Conservation (phyloP, 192 early-diverging fungal genomes). For the Dispira simplex region DNA sequence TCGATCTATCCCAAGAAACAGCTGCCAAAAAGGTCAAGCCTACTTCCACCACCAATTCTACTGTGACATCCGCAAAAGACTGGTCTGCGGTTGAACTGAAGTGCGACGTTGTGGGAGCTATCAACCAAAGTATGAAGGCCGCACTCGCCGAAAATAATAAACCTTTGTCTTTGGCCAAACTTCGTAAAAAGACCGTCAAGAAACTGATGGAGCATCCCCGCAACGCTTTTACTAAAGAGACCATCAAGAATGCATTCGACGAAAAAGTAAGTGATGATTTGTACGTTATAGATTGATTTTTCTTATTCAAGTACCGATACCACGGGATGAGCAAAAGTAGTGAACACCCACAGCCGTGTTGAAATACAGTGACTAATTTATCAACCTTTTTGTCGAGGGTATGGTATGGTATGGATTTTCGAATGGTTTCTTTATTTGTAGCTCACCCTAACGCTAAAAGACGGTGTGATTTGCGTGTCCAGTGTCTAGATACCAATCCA, state of each 20-base stretch:
- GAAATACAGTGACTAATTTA: neutral
- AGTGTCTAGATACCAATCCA: no score
- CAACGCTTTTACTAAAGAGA: neutral
- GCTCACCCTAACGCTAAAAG: neutral
- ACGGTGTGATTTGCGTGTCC: no score
- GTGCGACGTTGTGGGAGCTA: no score
- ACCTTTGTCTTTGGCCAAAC: neutral
- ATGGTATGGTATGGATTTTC: neutral
- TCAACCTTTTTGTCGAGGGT: neutral
- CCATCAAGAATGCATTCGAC: neutral
- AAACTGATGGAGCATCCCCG: neutral
- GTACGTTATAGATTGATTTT: neutral
- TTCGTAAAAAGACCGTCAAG: constrained; percentile 4
- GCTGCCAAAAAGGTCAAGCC: no score
- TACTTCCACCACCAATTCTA: no score
- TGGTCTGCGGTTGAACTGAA: no score
- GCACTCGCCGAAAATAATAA: neutral
- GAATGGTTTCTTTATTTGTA: neutral
- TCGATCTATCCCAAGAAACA: no score
- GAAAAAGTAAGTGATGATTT: neutral
- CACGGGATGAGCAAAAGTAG: neutral
- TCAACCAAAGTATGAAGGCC: neutral
- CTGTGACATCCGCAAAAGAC: no score
- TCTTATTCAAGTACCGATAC: neutral
- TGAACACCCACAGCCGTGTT: no score